Base-by-base conservation (phyloP, 2,329 filamentous ascomycete genomes). In the Simplicillium aogashimaense region DNA sequence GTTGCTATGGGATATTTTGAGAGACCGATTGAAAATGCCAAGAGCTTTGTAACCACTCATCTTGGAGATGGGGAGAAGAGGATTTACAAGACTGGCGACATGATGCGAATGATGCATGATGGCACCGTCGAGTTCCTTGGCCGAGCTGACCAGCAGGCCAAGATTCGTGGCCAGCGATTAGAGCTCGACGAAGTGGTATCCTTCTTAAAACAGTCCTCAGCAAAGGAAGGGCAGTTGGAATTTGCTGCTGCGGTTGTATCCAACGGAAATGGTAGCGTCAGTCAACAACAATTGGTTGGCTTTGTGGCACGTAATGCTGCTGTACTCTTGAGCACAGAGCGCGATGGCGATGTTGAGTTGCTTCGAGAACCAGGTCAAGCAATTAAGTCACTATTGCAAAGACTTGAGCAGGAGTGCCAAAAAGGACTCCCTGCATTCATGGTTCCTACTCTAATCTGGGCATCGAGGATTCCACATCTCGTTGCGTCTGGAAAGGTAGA, bases 1-100 rank as follows among this genome's bases (percentile, higher is more conserved):
- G 50, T 70, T 4, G 66, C 66, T 14, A 52, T 62, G 31, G 65
- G 61, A 11, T 70, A 70, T 40, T 51, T 65, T 40, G 53, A 60
- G 31, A 60, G 58, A 28, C 50, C 51, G 7, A 42, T 42, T 3
- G 44, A 45, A 30, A 47, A 43, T 13, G 44, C 37, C 2, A 42
- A 41, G 30, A 38, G 44, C 13, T 49, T 47, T 35, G 29, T 33
- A 10, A 13, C 18, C n/a, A 46, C 31, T 10, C 6, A n/a, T 8
- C 31, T 46, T 29, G 39, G 39, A 39, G 36, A n/a, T 13, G 39
- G 38, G 17, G 38, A 39, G 15, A 42, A 37, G 28, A 37, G 35
- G 16, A 41, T 46, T 3, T 47, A 47, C 39, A 44, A 38, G 31
- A 47, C 45, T 4, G 45, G 45, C 32, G 45, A 47, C 34, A 44